Conservation (phyloP, 768 basidiomycete genomes). For the Hortiboletus campestris region DNA sequence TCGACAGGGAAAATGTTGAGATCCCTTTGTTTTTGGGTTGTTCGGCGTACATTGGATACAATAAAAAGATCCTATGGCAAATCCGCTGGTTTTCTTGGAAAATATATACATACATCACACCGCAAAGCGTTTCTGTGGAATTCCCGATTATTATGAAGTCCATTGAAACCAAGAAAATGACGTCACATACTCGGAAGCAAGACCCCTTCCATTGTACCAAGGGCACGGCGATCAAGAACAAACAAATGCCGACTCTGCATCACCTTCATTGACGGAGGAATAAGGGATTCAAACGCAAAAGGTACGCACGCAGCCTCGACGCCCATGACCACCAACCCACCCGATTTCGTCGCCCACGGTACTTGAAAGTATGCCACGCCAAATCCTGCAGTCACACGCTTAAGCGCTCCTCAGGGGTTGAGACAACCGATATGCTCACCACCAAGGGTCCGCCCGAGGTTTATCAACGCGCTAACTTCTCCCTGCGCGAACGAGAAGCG, state of each 20-base stretch:
- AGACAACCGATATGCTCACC: conserved; percentile 19
- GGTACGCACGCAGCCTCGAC: conserved; percentile 37
- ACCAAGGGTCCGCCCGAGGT: conserved; percentile 36
- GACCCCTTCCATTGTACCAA: conserved; percentile 35
- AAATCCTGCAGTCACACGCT: conserved; percentile 24
- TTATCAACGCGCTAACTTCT: conserved; percentile 44
- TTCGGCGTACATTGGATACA: too few relatives aligned
- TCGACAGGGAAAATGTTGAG: too few relatives aligned
- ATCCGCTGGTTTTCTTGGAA: not conserved
- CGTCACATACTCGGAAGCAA: conserved; percentile 32
- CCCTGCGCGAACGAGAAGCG: conserved; percentile 23
- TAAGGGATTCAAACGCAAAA: not conserved
- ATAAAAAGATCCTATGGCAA: too few relatives aligned
- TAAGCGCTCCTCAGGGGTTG: not conserved
- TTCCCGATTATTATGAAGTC: not conserved
- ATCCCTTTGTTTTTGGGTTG: too few relatives aligned
- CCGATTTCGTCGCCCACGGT: conserved; percentile 37
- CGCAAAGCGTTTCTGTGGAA: conserved; percentile 21
- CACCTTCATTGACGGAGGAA: not conserved
- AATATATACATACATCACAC: conserved; percentile 4
- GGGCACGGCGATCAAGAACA: conserved; percentile 40
- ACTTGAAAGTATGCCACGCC: conserved; percentile 41
- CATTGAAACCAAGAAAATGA: not conserved
- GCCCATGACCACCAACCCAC: conserved; percentile 36
- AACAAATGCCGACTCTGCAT: conserved; percentile 29